Conservation (phyloP, 768 basidiomycete species). For the Termitomyces sp. region DNA sequence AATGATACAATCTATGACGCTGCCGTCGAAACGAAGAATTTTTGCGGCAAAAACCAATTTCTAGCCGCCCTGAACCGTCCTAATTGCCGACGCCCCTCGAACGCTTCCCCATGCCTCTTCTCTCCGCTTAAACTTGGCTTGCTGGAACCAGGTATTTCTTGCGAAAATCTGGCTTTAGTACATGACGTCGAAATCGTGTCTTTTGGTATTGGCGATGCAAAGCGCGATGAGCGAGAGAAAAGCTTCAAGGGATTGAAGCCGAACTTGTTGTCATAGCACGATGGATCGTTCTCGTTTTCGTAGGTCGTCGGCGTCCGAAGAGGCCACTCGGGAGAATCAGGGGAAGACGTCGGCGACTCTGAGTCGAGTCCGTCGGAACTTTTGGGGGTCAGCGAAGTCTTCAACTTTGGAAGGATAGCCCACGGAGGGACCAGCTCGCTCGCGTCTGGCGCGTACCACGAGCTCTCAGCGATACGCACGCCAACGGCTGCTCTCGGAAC, state of each 20-base stretch:
- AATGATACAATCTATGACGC: background rate
- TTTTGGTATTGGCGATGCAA: constrained; percentile 1
- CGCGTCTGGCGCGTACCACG: background rate
- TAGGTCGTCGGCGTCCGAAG: background rate
- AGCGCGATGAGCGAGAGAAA: constrained; percentile 8
- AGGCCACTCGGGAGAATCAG: background rate
- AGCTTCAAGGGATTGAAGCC: constrained; percentile 11
- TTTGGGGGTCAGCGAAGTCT: constrained; percentile 1
- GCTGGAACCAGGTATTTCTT: background rate
- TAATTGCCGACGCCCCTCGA: constrained; percentile 4
- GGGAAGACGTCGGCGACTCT: background rate
- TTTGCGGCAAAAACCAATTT: constrained; percentile 13
- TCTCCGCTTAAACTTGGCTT: background rate
- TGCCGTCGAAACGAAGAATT: constrained; percentile 8
- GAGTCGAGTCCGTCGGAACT: constrained; percentile 7
- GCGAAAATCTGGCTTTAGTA: background rate
- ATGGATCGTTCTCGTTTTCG: background rate
- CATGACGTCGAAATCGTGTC: background rate
- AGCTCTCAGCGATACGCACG: background rate
- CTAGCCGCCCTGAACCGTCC: constrained; percentile 8
- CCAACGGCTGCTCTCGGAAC: background rate
- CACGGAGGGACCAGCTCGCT: background rate
- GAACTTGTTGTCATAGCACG: background rate
- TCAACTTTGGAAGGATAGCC: background rate
- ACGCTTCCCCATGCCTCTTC: background rate